phyloP scores from a whole-genome alignment of 2,329 filamentous ascomycete genomes.

The Tetracladium maxilliforme region DNA sequence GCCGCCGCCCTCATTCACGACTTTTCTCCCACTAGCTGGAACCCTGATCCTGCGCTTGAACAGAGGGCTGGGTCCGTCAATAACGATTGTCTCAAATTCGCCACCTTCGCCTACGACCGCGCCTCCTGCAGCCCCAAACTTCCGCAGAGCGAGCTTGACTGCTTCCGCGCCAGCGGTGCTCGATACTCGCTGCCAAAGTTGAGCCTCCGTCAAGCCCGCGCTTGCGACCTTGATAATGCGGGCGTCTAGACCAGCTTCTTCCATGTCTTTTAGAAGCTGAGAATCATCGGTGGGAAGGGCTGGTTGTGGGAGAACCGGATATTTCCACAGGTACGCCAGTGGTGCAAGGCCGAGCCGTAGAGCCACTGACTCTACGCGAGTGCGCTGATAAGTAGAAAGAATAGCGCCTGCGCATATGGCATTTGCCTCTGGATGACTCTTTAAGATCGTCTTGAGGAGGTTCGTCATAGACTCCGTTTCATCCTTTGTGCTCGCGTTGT shows the following conservation, averaged over 20 bases:
- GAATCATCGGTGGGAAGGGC: constrained; percentile 18
- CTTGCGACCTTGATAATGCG: constrained; percentile 91
- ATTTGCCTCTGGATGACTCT: constrained; percentile 63
- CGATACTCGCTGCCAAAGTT: constrained; percentile 71
- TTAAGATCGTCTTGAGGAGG: constrained; percentile 53
- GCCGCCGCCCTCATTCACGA: constrained; percentile 58
- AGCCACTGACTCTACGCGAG: constrained; percentile 85
- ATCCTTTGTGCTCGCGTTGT: constrained; percentile 29
- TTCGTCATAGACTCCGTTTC: constrained; percentile 81
- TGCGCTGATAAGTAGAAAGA: constrained; percentile 88
- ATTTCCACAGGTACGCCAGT: constrained; percentile 87
- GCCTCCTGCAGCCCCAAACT: constrained; percentile 54
- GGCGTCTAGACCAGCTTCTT: constrained; percentile 62
- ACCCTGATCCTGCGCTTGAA: constrained; percentile 62
- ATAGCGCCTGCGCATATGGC: constrained; percentile 87
- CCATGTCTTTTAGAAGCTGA: constrained; percentile 66
- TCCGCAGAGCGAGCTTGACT: constrained; percentile 37
- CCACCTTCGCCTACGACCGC: constrained; percentile 83
- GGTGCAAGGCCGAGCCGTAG: constrained; percentile 69
- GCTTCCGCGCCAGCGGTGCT: constrained; percentile 29
- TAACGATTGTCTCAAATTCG: constrained; percentile 85
- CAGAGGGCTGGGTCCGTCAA: constrained; percentile 60
- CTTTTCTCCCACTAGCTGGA: constrained; percentile 29
- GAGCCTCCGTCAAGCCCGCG: constrained; percentile 66
- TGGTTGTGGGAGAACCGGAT: constrained; percentile 51